These are phyloP conservation scores for Schoenoplectus triqueter DNA, from an alignment of 202 grass and related monocot genomes.

Conservation along the genomic window DNA sequence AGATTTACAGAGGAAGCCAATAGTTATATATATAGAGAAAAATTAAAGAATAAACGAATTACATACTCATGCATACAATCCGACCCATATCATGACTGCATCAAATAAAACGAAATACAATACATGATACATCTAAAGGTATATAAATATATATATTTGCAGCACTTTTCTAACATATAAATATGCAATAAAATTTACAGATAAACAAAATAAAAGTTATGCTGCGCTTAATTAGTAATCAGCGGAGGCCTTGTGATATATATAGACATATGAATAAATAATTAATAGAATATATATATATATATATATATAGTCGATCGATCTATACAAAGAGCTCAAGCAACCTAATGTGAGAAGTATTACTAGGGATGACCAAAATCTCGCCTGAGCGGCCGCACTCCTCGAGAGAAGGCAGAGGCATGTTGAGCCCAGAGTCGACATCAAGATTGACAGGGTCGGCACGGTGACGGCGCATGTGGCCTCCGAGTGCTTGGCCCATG, in stretches of 20 bases:
- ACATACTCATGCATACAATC: background rate
- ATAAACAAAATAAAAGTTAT: background rate
- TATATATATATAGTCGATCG: background rate
- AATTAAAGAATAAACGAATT: background rate
- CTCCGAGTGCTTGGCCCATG: conserved; percentile 81
- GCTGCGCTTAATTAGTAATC: background rate
- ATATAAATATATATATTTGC: background rate
- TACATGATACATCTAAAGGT: background rate
- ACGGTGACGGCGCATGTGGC: conserved; percentile 86
- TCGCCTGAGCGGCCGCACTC: conserved; percentile 22
- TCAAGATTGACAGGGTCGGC: conserved; percentile 4
- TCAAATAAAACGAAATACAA: background rate
- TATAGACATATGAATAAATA: background rate
- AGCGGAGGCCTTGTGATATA: background rate
- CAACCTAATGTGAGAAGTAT: conserved; percentile 24
- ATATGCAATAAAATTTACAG: conserved; percentile 20
- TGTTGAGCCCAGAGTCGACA: background rate
- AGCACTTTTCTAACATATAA: background rate
- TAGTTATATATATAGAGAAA: background rate
- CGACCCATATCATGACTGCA: conserved; percentile 8
- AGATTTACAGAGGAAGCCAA: background rate
- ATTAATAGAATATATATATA: background rate
- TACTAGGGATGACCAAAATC: background rate
- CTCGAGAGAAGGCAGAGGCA: conserved; percentile 23
- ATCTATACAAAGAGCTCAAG: conserved; percentile 36